Percentiles rank a stretch among this genome's conserved stretches.
Conservation (phyloP, 352 stramenopile species). For the Phytophthora kernoviae region DNA sequence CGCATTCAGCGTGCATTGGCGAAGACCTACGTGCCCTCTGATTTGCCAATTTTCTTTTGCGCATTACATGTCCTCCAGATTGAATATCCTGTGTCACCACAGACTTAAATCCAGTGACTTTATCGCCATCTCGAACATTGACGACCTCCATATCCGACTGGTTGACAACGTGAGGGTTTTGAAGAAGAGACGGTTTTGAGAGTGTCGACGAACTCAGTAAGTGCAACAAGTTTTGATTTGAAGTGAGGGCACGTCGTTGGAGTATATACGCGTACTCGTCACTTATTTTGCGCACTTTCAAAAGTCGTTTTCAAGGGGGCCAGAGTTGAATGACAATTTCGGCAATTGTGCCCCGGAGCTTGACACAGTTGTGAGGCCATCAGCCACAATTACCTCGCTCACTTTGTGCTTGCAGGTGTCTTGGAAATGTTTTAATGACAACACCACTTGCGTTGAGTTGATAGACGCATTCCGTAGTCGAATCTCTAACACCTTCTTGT, state of each 20-base stretch:
- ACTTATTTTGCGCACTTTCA: constrained; percentile 66
- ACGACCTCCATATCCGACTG: constrained; percentile 58
- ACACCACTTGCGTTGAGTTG: constrained; percentile 33
- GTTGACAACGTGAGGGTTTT: constrained; percentile 54
- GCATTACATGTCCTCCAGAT: constrained; percentile 2
- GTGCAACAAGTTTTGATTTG: constrained; percentile 20
- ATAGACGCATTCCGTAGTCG: constrained; percentile 26
- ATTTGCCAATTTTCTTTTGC: not conserved
- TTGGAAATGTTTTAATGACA: constrained; percentile 44
- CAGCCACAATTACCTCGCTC: constrained; percentile 25
- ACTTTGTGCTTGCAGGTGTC: constrained; percentile 23
- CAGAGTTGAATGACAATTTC: constrained; percentile 23
- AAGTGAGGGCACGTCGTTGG: constrained; percentile 42
- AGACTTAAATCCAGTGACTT: constrained; percentile 37
- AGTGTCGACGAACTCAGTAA: constrained; percentile 44
- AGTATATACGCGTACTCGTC: constrained; percentile 81
- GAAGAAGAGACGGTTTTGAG: constrained; percentile 51
- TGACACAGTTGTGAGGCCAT: constrained; percentile 14
- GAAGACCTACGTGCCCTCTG: not conserved
- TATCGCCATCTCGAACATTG: constrained; percentile 38
- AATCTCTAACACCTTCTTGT: constrained; percentile 24
- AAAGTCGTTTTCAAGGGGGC: constrained; percentile 41
- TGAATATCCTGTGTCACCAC: constrained; percentile 8
- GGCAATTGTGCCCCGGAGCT: constrained; percentile 16
- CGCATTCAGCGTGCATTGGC: not conserved